A percentile compares a stretch with the other conserved stretches of the same genome.
These are phyloP conservation scores for Actinomortierella wolfii DNA, from an alignment of 371 early-diverging fungal species.

Conservation along the genomic window DNA sequence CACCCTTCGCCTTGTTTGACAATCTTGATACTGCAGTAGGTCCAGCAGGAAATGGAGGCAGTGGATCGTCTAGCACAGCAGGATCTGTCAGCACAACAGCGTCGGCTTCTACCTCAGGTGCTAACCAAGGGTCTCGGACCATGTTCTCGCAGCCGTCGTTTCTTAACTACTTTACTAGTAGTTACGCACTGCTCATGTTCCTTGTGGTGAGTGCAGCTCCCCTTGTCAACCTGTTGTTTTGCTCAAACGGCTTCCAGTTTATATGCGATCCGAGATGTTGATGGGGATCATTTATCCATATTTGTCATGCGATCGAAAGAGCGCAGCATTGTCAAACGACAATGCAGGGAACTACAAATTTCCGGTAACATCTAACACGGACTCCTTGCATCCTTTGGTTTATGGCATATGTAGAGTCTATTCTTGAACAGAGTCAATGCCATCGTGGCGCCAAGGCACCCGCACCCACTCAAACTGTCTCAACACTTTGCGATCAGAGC, in stretches of 20 bases:
- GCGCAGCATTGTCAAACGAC: not conserved
- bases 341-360: not conserved
- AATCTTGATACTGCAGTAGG: not conserved
- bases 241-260: no score
- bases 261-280: no score
- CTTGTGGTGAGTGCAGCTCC: conserved; percentile 33
- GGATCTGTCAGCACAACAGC: conserved; percentile 1
- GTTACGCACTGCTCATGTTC: conserved; percentile 39
- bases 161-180: conserved; percentile 41
- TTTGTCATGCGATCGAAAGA: not conserved
- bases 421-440: conserved; percentile 48
- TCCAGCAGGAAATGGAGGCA: not conserved
- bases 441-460: conserved; percentile 45
- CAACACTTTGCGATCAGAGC: conserved; percentile 40
- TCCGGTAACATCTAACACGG: no score
- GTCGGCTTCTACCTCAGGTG: not conserved
- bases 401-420: conserved; percentile 22
- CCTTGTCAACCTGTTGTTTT: not conserved
- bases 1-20: conserved; percentile 16
- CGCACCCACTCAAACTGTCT: conserved; percentile 41
- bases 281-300: no score
- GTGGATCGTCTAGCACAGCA: conserved; percentile 1
- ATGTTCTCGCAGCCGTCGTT: conserved; percentile 26
- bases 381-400: no score
- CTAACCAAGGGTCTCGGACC: not conserved